phyloP scores from a whole-genome alignment of 257 asterid species.

The Solanum ossicruentum region DNA sequence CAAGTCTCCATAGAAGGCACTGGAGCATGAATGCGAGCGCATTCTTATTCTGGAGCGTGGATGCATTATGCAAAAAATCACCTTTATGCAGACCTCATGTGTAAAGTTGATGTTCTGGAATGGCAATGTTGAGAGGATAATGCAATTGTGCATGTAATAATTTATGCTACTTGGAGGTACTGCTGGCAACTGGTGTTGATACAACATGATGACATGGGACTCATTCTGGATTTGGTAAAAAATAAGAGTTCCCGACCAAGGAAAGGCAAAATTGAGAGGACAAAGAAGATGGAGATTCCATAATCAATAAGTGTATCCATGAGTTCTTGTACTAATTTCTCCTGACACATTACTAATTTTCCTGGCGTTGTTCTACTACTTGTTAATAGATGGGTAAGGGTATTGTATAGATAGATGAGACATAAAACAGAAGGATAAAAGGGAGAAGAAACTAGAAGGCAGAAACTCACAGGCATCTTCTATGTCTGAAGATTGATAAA shows the following conservation, averaged over 20 bases:
- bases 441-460: background rate
- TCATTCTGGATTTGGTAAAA: background rate
- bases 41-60: background rate
- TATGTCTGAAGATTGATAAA: background rate
- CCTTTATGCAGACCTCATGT: background rate
- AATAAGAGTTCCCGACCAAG: background rate
- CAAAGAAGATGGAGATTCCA: background rate
- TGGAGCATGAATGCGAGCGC: background rate
- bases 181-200: background rate
- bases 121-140: background rate
- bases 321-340: too few relatives aligned
- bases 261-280: background rate
- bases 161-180: background rate
- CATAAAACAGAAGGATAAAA: background rate
- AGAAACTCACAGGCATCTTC: background rate
- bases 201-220: background rate
- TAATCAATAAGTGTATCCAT: too few relatives aligned
- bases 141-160: background rate
- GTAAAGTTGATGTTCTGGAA: background rate
- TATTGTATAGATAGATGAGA: background rate
- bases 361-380: too few relatives aligned
- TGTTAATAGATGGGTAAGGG: too few relatives aligned
- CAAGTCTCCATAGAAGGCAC: background rate
- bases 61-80: background rate
- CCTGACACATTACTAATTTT: too few relatives aligned